Base-by-base conservation (phyloP, 2,329 filamentous ascomycete genomes). In the Hypoxylon sp. region DNA sequence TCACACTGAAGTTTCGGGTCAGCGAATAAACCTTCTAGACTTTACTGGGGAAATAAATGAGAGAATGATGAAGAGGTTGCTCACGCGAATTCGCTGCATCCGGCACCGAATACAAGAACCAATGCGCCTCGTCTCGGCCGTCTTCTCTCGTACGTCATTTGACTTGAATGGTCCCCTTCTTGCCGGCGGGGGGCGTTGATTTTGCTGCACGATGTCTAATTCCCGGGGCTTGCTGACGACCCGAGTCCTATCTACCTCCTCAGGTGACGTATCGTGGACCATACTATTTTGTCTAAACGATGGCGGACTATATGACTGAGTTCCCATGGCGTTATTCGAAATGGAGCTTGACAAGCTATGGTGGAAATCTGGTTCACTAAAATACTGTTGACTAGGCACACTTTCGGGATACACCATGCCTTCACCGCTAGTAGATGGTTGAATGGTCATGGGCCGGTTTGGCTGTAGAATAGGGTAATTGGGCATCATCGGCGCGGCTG, bases 81-180 rank as follows among this genome's bases (percentile, higher is more conserved):
- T 81, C 75, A 88, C 87, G 51, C 87, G 82, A 70, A 89, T 88
- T 45, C 86, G 82, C 69, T 89, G 87, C 85, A 88, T 88, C 52
- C 85, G 81, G 67, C 87, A 89, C 46, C 87, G 81, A 62, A 89
- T 84, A 70, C 87, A 89, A 19, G 85, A 87, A 7, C 86, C 86
- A 16, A 86, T 84, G 57, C 83, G 84, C 63, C 87, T 81, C 1
- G 86, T 88, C 60, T 83, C 79, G 0, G 87, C 87, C 0, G 87
- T 89, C 68, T 83, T 79, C 65, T 85, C 80, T 23, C 86, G 82
- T 29, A 83, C 79, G 8, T 77, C 77, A n/a, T 80, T 78, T 54
- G 85, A 83, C 63, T 82, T 85, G 75, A 88, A 89, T 2, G 85
- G 86, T 0, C 85, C 85, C 9, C 86, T 80, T 58, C 79, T 80